A percentile compares a stretch with the other conserved stretches of the same genome.
These are phyloP conservation scores for Guyanaporus albipodus DNA, from an alignment of 768 basidiomycete species.

Conservation along the genomic window DNA sequence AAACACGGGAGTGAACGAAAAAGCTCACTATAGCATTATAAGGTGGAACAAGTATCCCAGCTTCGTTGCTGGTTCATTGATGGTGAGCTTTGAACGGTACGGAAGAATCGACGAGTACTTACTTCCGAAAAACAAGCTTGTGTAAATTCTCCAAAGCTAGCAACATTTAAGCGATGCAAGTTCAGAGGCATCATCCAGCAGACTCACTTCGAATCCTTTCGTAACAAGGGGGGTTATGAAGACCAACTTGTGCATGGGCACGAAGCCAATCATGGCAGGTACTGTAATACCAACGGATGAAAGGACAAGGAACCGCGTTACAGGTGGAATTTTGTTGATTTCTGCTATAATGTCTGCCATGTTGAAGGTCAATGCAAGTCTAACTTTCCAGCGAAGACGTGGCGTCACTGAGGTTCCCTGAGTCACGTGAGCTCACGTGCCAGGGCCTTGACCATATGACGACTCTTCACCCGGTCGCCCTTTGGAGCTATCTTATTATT, in stretches of 20 bases:
- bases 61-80: conserved; percentile 19
- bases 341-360: conserved; percentile 55
- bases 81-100: background rate
- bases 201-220: conserved; percentile 48
- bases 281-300: conserved; percentile 61
- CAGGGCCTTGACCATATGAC: too few relatives aligned
- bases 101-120: conserved; percentile 9
- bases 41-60: conserved; percentile 40
- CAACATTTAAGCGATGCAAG: background rate
- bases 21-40: conserved; percentile 41
- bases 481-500: background rate
- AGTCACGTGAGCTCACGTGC: conserved; percentile 20
- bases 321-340: conserved; percentile 77
- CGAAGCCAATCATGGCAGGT: conserved; percentile 50
- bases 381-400: background rate
- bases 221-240: conserved; percentile 48
- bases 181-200: background rate
- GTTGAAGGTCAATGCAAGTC: background rate
- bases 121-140: conserved; percentile 74
- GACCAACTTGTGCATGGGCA: conserved; percentile 50
- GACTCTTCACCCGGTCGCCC: too few relatives aligned
- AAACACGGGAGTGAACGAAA: background rate
- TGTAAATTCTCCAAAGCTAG: conserved; percentile 70
- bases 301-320: conserved; percentile 66
- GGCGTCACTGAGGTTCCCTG: background rate